Evolutionary conservation across 306 rosid species (phyloP), one percentile per base, ranked within the genome.

Genomic region (Fagus sylvatica): DNA sequence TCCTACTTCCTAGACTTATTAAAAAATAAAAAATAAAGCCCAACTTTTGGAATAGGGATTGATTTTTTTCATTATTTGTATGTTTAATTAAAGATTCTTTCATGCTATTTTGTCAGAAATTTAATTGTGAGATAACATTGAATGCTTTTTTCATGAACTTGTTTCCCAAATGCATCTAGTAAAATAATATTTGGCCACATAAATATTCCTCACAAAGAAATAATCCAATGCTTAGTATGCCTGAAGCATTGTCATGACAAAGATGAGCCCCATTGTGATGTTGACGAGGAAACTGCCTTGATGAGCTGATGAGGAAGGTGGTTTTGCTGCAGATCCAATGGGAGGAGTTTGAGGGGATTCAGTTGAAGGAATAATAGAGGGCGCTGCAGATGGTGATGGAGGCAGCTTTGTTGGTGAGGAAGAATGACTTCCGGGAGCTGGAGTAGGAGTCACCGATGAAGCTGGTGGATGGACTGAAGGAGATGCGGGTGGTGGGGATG

Each of bases 311-410:
- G 93, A 84, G 28, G 85, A 82, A 22, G 93, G 81, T 41, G 75
- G 79, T 68, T 86, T 80, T 15, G 51, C 46, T 19, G 87, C 51
- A 49, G 83, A 73, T 57, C 84, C 82, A 4, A 76, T 66, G 15
- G 75, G 73, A 65, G 89, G 84, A 28, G 84, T 77, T 43, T 80
- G 68, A 53, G 82, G 15, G 6, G 87, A 40, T 69, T 80, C 85
- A 43, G 87, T 71, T 39, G 97, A 80, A 80, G 94, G 89, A 79
- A 86, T 77, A 34, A 71, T 17, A 4, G 88, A 81, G 39, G 91
- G 62, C 2, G 77, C 19, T 19, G 77, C 36, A 80, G 72, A 51
- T 57, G 79, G 17, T 3, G 83, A 30, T 74, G 72, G 71, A 51
- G 81, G 84, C 36, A 83, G 64, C 37, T 82, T 77, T 6, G 88